A percentile compares a stretch with the other conserved stretches of the same genome.
Conservation (phyloP, 495 filamentous ascomycete genomes). For the Friedmanniomyces endolithicus region DNA sequence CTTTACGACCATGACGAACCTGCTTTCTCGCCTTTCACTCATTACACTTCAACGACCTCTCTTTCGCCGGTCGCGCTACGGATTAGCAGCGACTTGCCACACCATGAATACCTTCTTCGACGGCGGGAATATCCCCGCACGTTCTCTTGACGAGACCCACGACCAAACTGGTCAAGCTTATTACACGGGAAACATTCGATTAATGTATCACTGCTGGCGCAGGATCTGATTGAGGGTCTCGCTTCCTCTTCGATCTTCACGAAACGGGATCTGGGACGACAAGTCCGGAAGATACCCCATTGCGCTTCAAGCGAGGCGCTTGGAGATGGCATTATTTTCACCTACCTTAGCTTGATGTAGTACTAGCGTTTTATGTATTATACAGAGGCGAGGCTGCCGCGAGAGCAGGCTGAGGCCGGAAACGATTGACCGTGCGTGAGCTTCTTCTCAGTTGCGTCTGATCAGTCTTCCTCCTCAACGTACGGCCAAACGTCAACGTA, state of each 20-base stretch:
- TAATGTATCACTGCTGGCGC: conserved; percentile 7
- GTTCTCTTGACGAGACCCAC: background rate
- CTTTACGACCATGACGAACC: conserved; percentile 7
- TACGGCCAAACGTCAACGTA: too few relatives aligned
- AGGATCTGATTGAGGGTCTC: background rate
- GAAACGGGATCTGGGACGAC: background rate
- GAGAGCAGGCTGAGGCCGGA: background rate
- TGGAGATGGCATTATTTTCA: background rate
- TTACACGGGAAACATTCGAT: background rate
- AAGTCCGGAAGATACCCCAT: background rate
- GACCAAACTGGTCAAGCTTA: background rate
- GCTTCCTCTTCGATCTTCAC: background rate
- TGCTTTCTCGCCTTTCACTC: background rate
- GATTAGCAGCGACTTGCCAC: background rate
- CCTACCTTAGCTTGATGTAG: background rate
- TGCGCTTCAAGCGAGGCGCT: background rate
- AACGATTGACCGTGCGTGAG: background rate
- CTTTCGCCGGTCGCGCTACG: too few relatives aligned
- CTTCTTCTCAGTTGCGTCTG: background rate
- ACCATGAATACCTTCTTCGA: background rate
- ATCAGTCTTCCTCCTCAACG: background rate
- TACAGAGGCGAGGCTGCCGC: background rate
- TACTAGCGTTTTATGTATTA: background rate
- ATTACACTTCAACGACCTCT: background rate
- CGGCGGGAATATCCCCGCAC: background rate